phyloP scores from a whole-genome alignment of 306 rosid species.

The Hylodesmum podocarpum region DNA sequence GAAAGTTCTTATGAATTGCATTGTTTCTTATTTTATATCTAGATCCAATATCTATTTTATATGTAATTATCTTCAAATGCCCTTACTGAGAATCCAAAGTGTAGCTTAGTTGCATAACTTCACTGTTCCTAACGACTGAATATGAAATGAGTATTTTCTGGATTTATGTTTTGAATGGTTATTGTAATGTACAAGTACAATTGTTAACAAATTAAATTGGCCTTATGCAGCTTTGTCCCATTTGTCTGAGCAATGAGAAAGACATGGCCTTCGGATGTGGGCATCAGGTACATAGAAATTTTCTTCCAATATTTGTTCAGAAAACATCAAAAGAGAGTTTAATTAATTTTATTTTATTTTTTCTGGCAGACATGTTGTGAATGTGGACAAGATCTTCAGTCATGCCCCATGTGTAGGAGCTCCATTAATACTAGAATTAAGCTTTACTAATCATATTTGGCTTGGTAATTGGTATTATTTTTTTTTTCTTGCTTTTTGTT shows the following conservation, averaged over 20 bases:
- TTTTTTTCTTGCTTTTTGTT: not conserved
- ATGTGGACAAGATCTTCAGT: slow-evolving; percentile 63
- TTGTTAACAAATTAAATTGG: slow-evolving; percentile 14
- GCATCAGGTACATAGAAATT: slow-evolving; percentile 56
- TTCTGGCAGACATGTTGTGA: slow-evolving; percentile 78
- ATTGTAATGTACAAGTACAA: not conserved
- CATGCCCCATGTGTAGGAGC: slow-evolving; percentile 74
- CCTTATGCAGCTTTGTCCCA: slow-evolving; percentile 66
- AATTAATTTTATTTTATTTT: not conserved
- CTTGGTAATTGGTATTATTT: not conserved
- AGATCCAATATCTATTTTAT: not conserved
- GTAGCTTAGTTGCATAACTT: not conserved
- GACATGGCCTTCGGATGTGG: slow-evolving; percentile 94
- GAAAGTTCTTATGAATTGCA: not conserved
- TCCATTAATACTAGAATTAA: slow-evolving; percentile 65
- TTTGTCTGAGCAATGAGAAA: slow-evolving; percentile 65
- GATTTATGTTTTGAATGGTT: not conserved
- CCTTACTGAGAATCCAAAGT: not conserved
- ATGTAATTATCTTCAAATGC: too few species aligned
- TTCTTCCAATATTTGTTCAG: not conserved
- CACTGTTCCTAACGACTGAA: not conserved
- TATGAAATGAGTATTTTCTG: not conserved
- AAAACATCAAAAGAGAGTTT: not conserved
- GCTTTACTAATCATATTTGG: slow-evolving; percentile 45
- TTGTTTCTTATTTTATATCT: not conserved